Percentiles rank a stretch among this genome's conserved stretches.
Conservation (phyloP, 371 early-diverging fungal species). For the Conidiobolus incongruus region DNA sequence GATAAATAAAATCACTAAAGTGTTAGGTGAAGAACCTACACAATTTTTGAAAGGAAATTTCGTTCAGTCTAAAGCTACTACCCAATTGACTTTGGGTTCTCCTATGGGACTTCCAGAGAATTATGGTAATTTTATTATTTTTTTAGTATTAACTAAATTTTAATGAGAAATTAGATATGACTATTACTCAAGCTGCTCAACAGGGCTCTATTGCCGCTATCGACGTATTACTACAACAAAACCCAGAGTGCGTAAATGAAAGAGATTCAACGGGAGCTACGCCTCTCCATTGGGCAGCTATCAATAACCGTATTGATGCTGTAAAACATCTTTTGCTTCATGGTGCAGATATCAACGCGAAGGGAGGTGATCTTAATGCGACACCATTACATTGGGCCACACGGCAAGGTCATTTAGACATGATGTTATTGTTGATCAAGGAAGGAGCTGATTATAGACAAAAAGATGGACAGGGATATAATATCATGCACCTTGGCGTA, state of each 20-base stretch:
- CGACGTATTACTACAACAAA: constrained; percentile 21
- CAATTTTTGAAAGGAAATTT: no score
- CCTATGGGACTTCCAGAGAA: constrained; percentile 4
- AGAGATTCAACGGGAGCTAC: constrained; percentile 39
- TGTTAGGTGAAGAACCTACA: no score
- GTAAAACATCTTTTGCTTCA: constrained; percentile 55
- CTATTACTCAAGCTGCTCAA: constrained; percentile 39
- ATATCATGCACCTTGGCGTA: constrained; percentile 75
- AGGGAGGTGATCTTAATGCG: constrained; percentile 54
- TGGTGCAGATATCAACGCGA: constrained; percentile 49
- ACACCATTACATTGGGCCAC: constrained; percentile 81
- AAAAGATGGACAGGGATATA: constrained; percentile 72
- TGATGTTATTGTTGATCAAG: constrained; percentile 43
- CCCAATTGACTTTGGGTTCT: no score
- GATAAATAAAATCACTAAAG: no score
- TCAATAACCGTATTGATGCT: constrained; percentile 49
- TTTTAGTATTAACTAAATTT: not conserved
- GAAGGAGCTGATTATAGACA: constrained; percentile 51
- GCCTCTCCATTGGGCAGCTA: constrained; percentile 58
- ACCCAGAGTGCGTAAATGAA: constrained; percentile 19
- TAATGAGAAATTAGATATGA: constrained; percentile 13
- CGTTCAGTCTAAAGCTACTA: no score
- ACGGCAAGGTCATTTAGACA: constrained; percentile 40
- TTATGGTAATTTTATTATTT: no score
- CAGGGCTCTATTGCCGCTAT: constrained; percentile 29